These are phyloP conservation scores for Clitopilus passeckerianus DNA, from an alignment of 768 basidiomycete species.

Conservation along the genomic window DNA sequence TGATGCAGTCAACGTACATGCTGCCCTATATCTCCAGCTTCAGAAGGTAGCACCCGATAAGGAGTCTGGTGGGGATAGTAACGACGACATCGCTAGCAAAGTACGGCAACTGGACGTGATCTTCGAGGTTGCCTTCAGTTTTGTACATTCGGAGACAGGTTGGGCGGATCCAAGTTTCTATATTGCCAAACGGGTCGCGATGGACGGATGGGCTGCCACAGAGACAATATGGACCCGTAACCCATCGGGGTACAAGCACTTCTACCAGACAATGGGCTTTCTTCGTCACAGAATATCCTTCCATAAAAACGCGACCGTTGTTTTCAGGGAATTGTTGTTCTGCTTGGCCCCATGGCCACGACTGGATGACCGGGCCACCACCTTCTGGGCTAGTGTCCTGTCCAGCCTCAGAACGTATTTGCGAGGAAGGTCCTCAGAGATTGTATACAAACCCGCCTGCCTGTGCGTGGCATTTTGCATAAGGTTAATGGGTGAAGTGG, in stretches of 20 bases:
- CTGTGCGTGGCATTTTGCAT: neutral
- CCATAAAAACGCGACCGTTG: neutral
- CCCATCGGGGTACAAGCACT: neutral
- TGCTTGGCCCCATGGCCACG: neutral
- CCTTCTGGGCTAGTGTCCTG: neutral
- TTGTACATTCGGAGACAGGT: neutral
- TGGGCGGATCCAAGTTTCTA: neutral
- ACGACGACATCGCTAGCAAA: neutral
- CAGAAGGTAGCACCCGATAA: neutral
- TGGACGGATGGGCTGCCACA: neutral
- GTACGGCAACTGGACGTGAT: neutral
- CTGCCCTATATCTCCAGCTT: neutral
- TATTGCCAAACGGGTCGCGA: neutral
- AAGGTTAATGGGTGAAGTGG: neutral
- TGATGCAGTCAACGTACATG: too few species aligned
- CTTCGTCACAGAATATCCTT: neutral
- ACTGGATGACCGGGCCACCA: neutral
- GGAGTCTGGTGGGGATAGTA: neutral
- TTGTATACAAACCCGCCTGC: neutral
- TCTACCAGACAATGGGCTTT: neutral
- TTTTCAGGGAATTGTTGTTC: neutral
- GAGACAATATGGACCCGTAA: neutral
- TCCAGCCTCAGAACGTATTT: neutral
- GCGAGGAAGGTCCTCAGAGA: neutral
- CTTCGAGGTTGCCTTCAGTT: neutral